These are phyloP conservation scores for Populus hybrid DNA, from an alignment of 441 rosid genomes.

Conservation along the genomic window DNA sequence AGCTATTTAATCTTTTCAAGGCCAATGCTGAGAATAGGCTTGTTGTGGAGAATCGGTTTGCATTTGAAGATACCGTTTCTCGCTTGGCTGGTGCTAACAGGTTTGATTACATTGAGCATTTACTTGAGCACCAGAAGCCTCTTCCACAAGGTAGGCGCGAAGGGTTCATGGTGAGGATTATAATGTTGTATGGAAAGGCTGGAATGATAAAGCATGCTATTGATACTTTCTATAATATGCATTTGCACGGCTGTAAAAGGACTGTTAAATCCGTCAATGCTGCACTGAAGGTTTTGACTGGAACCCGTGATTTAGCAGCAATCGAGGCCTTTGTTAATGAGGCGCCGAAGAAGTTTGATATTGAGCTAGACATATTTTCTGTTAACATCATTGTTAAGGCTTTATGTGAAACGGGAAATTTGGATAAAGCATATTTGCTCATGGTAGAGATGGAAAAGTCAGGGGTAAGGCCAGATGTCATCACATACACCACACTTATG, in stretches of 20 bases:
- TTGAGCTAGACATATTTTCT: slow-evolving; percentile 50
- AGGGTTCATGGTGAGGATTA: slow-evolving; percentile 77
- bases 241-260: slow-evolving; percentile 58
- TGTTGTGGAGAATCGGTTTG: too few species aligned
- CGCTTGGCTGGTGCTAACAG: too few species aligned
- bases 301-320: slow-evolving; percentile 42
- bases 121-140: slow-evolving; percentile 78
- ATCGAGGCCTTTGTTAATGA: slow-evolving; percentile 45
- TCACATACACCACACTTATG: slow-evolving; percentile 68
- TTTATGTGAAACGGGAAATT: slow-evolving; percentile 48
- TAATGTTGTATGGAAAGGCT: slow-evolving; percentile 80
- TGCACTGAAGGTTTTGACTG: slow-evolving; percentile 50
- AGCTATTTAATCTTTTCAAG: too few species aligned
- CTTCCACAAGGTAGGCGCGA: slow-evolving; percentile 80
- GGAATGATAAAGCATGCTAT: slow-evolving; percentile 70
- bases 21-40: too few species aligned
- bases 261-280: slow-evolving; percentile 79
- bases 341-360: slow-evolving; percentile 34
- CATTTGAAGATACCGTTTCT: too few species aligned
- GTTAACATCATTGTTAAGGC: slow-evolving; percentile 60
- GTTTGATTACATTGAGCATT: too few species aligned
- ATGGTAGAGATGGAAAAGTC: slow-evolving; percentile 56
- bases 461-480: slow-evolving; percentile 62
- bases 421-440: slow-evolving; percentile 50
- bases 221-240: slow-evolving; percentile 61